phyloP scores from a whole-genome alignment of 1,284 basidiomycete species.

The Ganoderma leucocontextum region DNA sequence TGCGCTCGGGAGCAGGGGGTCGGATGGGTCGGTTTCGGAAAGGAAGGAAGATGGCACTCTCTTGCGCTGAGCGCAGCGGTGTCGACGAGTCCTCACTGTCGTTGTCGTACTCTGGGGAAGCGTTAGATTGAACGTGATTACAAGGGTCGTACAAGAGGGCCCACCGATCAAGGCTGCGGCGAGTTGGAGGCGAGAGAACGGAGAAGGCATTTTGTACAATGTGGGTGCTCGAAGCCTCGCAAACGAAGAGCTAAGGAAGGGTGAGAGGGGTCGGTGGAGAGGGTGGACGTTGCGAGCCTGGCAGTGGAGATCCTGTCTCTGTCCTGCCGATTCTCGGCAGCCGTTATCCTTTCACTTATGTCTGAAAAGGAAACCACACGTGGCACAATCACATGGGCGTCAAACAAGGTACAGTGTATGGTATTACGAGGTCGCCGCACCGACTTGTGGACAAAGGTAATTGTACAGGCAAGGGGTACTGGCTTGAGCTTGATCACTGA shows the following conservation, averaged over 20 bases:
- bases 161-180: slow-evolving; percentile 81
- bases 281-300: neutral
- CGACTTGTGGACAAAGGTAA: too few relatives aligned
- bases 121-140: slow-evolving; percentile 7
- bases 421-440: too few relatives aligned
- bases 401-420: neutral
- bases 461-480: too few relatives aligned
- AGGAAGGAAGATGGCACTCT: slow-evolving; percentile 84
- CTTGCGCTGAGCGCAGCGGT: slow-evolving; percentile 71
- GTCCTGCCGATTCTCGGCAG: neutral
- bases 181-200: slow-evolving; percentile 82
- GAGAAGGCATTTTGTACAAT: slow-evolving; percentile 25
- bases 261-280: neutral
- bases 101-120: slow-evolving; percentile 80
- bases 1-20: slow-evolving; percentile 49
- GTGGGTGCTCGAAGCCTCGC: neutral
- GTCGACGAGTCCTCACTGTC: slow-evolving; percentile 69
- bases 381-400: slow-evolving; percentile 5
- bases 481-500: too few relatives aligned
- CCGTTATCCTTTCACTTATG: neutral
- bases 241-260: neutral
- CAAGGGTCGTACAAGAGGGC: slow-evolving; percentile 22
- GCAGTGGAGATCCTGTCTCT: too few relatives aligned
- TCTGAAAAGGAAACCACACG: neutral
- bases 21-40: slow-evolving; percentile 58